Base-by-base conservation (phyloP, 2,329 filamentous ascomycete species). In the Cordyceps fumosorosea region DNA sequence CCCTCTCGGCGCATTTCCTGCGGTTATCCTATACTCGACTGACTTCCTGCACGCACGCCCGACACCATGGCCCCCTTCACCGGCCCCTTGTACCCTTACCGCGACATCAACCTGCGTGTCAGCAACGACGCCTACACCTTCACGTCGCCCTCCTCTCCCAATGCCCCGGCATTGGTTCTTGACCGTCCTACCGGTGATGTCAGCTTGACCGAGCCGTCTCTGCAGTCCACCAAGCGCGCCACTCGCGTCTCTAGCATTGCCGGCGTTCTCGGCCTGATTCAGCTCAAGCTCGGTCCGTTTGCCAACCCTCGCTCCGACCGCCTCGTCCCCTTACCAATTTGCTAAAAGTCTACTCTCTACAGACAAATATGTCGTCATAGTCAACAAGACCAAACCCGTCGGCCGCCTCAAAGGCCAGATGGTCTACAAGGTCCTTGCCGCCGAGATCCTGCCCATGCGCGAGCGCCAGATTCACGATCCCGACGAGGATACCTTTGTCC, bases 281-380 rank as follows among this genome's bases (percentile, higher is more conserved):
- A 93, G 79, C 80, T 99, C 73, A 89, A 95, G 71, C 84, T 99
- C 72, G 93, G 93, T 96, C 83, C 70, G 77, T 74, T 20, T 44
- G 29, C 45, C 24, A 37, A 34, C 2, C 26, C 47, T 40, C 44
- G 24, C 14, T 5, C 18, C 18, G 22, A 42, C 45, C 16, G 8
- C 22, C 12, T 37, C 32, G 14, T 18, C 10, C 18, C 11, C 40
- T 44, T 12, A 6, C 18, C 22, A 18, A 8, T 50, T 63, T 65
- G 53, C 40, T 44, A 44, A 44, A 67, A 5, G n/a, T 48, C 16
- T 29, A 18, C 29, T 59, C 22, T 26, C 52, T 34, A 32, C 69
- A 85, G 85, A 99, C 82, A 98, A 96, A 77, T 99, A 99, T 82
- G 89, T 96, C 71, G 90, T 99, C 72, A 84, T 96, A 71, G 96